phyloP scores from a whole-genome alignment of 1,139 yeast species.

The Suhomyces bokatorum region DNA sequence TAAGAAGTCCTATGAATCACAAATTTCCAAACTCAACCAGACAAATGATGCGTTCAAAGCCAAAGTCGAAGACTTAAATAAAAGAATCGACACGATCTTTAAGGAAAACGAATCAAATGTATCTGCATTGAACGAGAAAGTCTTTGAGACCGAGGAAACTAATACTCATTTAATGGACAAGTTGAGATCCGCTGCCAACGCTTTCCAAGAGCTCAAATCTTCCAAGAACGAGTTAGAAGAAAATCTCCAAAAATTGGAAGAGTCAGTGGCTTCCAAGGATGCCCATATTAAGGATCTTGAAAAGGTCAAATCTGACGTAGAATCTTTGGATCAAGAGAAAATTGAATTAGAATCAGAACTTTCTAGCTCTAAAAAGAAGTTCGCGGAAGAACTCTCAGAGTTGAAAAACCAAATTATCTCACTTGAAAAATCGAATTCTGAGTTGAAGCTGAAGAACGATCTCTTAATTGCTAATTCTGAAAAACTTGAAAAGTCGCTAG shows the following conservation, averaged over 20 bases:
- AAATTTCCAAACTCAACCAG: constrained; percentile 23
- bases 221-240: constrained; percentile 21
- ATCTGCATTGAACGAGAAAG: constrained; percentile 24
- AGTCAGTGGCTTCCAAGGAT: constrained; percentile 15
- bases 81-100: constrained; percentile 14
- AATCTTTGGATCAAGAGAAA: constrained; percentile 13
- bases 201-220: constrained; percentile 41
- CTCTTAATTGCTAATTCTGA: constrained; percentile 19
- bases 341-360: background rate
- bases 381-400: background rate
- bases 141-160: constrained; percentile 34
- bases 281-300: constrained; percentile 11
- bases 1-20: constrained; percentile 24
- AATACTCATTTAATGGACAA: constrained; percentile 44
- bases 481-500: constrained; percentile 5
- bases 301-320: constrained; percentile 7
- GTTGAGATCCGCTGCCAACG: constrained; percentile 47
- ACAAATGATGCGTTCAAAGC: constrained; percentile 26
- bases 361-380: background rate
- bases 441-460: constrained; percentile 6
- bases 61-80: constrained; percentile 26
- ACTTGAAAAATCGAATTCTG: constrained; percentile 6
- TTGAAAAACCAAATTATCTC: background rate
- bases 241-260: constrained; percentile 9
- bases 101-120: constrained; percentile 18